Evolutionary conservation across 2,329 filamentous ascomycete species (phyloP), one percentile per base, ranked within the genome.

Genomic region (Talaromyces sp.): DNA sequence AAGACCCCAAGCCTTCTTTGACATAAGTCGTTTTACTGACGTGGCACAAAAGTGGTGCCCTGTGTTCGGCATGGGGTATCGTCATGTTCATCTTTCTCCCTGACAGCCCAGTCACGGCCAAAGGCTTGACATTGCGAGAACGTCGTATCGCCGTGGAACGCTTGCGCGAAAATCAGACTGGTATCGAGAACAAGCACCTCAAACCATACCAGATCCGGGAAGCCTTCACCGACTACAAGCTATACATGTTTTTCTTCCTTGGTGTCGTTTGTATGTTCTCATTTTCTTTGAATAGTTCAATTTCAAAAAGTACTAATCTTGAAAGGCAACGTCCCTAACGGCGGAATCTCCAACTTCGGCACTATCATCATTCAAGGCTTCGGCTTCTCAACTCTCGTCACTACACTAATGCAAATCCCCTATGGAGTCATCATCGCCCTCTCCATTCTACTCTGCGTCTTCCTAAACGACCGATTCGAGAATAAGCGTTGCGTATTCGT

Each of bases 31-130:
- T 0, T 9, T 31, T 14, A 37, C 52, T 56, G 9, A 56, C 33
- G 10, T 4, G 9, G 1, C 7, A 22, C 2, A 19, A 58, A 31
- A 78, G 76, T 66, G 79, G 79, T 8, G 79, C 84, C 0, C 78
- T 89, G 11, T 89, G 86, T 65, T 79, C 84, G 16, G 65, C 79
- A 13, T 90, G 87, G 83, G 88, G 85, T 1, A 80, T 88, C 8
- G 75, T 86, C 11, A 84, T 89, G 71, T 79, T 83, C 48, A 72
- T 86, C 19, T 75, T 86, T 47, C 79, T 88, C 2, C 86, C 86
- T 1, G 85, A 87, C 70, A 84, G 82, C 0, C 87, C 85, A 0
- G 79, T 84, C 22, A 85, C 82, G 1, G 83, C 84, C 14, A 80
- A 80, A 43, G 82, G 83, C 4, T 79, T 88, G 58, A 81, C 74